Evolutionary conservation across 805 yeast species (phyloP).

Genomic region (Kazachstania africana): DNA sequence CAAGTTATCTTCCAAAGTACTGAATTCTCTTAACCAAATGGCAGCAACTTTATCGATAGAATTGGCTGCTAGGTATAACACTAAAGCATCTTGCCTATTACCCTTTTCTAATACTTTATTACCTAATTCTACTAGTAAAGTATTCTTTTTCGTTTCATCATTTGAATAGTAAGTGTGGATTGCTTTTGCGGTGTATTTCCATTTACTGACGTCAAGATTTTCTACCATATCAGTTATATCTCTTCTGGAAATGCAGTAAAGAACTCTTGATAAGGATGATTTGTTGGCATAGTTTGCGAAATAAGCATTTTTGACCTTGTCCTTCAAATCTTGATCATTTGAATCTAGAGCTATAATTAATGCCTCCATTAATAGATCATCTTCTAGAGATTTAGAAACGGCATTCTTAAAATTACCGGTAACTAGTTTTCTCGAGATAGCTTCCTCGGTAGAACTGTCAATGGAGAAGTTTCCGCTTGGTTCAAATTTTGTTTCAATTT

Average conservation of each 20-base stretch:
- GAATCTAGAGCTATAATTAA: slow-evolving; percentile 67
- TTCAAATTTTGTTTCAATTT: slow-evolving; percentile 25
- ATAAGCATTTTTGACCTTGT: slow-evolving; percentile 60
- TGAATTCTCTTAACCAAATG: slow-evolving; percentile 76
- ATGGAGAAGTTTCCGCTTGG: slow-evolving; percentile 48
- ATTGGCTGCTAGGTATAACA: slow-evolving; percentile 69
- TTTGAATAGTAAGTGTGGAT: slow-evolving; percentile 42
- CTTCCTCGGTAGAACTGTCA: slow-evolving; percentile 33
- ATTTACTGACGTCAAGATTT: slow-evolving; percentile 63
- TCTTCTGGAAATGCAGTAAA: slow-evolving; percentile 50
- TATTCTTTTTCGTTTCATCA: slow-evolving; percentile 38
- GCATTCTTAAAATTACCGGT: slow-evolving; percentile 56
- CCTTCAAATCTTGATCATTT: slow-evolving; percentile 42
- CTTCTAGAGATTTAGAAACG: slow-evolving; percentile 50
- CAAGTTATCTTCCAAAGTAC: slow-evolving; percentile 33
- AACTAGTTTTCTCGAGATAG: slow-evolving; percentile 40
- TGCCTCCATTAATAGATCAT: slow-evolving; percentile 64
- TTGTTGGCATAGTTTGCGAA: slow-evolving; percentile 42
- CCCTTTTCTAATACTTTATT: slow-evolving; percentile 51
- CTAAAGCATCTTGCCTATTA: slow-evolving; percentile 62
- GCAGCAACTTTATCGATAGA: slow-evolving; percentile 67
- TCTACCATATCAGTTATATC: slow-evolving; percentile 58
- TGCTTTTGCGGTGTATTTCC: slow-evolving; percentile 74
- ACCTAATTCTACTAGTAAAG: slow-evolving; percentile 57
- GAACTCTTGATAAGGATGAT: slow-evolving; percentile 55